Evolutionary conservation across 129 eudicot genomes (phyloP).

Genomic region (Erigeron canadensis): DNA sequence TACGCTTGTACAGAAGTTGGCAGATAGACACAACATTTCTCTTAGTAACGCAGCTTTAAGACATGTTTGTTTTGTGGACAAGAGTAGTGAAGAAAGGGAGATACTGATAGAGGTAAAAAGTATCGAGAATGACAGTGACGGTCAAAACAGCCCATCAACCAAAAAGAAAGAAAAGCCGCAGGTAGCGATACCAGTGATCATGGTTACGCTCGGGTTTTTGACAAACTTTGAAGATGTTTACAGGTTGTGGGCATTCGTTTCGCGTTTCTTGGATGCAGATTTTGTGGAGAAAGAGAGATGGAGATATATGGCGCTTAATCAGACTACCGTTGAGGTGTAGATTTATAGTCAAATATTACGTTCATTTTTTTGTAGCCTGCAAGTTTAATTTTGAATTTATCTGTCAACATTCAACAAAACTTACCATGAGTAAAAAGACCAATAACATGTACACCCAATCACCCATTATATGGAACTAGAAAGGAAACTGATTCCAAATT

Average conservation of each 20-base stretch:
- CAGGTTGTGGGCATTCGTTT: conserved; percentile 67
- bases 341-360: conserved; percentile 21
- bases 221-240: conserved; percentile 75
- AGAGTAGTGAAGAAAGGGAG: conserved; percentile 42
- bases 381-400: too few species aligned
- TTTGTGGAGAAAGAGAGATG: conserved; percentile 92
- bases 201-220: conserved; percentile 63
- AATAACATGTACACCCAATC: too few species aligned
- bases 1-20: conserved; percentile 68
- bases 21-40: conserved; percentile 61
- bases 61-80: conserved; percentile 44
- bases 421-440: too few species aligned
- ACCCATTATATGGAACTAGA: too few species aligned
- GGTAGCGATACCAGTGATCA: conserved; percentile 48
- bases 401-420: too few species aligned
- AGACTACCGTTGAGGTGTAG: conserved; percentile 69
- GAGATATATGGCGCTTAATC: conserved; percentile 91
- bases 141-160: conserved; percentile 20
- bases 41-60: conserved; percentile 46
- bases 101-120: conserved; percentile 35
- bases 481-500: too few species aligned
- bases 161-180: conserved; percentile 38
- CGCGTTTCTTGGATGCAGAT: conserved; percentile 88
- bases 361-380: conserved; percentile 11
- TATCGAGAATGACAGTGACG: conserved; percentile 17